A percentile compares a stretch with the other conserved stretches of the same genome.
These are phyloP conservation scores for Cladorrhinum sp. DNA, from an alignment of 2,329 filamentous ascomycete genomes.

Conservation along the genomic window DNA sequence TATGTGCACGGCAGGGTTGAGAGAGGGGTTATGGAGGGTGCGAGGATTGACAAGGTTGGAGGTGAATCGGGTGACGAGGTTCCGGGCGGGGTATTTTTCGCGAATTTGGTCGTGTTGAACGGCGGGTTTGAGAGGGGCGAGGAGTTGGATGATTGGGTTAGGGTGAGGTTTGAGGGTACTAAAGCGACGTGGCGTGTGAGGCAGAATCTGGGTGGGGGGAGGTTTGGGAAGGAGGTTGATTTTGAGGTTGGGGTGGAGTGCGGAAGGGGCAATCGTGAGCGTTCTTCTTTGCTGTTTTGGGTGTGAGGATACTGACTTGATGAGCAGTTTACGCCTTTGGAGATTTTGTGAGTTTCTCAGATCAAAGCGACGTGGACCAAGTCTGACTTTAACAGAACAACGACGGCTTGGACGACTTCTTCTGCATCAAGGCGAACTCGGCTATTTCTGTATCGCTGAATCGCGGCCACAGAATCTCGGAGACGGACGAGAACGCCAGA, in stretches of 20 bases:
- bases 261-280: neutral
- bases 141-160: constrained; percentile 11
- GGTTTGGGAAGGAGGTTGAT: neutral
- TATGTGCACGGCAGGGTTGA: constrained; percentile 16
- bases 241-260: constrained; percentile 8
- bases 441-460: constrained; percentile 8
- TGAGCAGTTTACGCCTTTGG: neutral
- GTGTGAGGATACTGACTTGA: neutral
- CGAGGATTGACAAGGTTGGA: neutral
- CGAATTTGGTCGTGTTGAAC: constrained; percentile 7
- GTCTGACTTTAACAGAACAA: constrained; percentile 6
- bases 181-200: neutral
- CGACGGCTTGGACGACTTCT: constrained; percentile 12
- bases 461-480: constrained; percentile 1
- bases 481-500: neutral
- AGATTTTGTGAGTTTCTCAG: constrained; percentile 1
- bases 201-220: neutral
- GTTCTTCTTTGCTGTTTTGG: neutral
- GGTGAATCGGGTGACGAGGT: neutral
- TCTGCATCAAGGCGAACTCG: constrained; percentile 1
- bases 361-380: neutral
- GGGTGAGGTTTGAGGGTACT: constrained; percentile 4
- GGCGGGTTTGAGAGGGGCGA: neutral
- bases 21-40: neutral
- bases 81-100: constrained; percentile 6